phyloP scores from a whole-genome alignment of 1,139 yeast species.

The Sugiyamaella castrensis region DNA sequence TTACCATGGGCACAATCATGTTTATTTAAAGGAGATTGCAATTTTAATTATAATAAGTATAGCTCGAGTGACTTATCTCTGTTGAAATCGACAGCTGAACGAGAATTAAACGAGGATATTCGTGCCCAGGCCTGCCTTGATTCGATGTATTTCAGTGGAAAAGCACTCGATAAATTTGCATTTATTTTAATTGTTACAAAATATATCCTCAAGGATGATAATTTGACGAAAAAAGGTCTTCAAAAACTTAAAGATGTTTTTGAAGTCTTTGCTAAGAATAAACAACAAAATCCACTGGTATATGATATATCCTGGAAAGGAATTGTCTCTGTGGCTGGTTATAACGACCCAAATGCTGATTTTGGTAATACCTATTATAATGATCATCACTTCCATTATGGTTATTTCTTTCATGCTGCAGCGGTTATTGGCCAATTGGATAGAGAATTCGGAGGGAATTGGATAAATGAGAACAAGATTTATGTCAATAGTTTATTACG shows the following conservation, averaged over 20 bases:
- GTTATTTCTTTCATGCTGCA: constrained; percentile 69
- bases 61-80: constrained; percentile 44
- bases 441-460: constrained; percentile 53
- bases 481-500: constrained; percentile 61
- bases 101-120: constrained; percentile 58
- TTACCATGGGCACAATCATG: constrained; percentile 47
- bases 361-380: constrained; percentile 65
- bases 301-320: constrained; percentile 70
- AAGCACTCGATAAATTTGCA: constrained; percentile 70
- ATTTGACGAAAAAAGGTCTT: constrained; percentile 48
- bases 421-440: constrained; percentile 67
- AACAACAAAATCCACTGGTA: constrained; percentile 57
- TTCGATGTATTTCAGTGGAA: constrained; percentile 67
- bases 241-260: constrained; percentile 53
- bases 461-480: constrained; percentile 58
- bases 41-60: constrained; percentile 38
- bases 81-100: constrained; percentile 51
- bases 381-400: constrained; percentile 76
- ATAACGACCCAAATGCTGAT: constrained; percentile 48
- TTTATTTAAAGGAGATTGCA: constrained; percentile 33
- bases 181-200: constrained; percentile 60
- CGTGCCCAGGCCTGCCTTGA: constrained; percentile 47
- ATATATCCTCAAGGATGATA: constrained; percentile 51
- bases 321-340: constrained; percentile 52
- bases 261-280: constrained; percentile 45